Evolutionary conservation across 1,284 basidiomycete genomes (phyloP), one percentile per base, ranked within the genome.

Genomic region (Ceratobasidium sp.): DNA sequence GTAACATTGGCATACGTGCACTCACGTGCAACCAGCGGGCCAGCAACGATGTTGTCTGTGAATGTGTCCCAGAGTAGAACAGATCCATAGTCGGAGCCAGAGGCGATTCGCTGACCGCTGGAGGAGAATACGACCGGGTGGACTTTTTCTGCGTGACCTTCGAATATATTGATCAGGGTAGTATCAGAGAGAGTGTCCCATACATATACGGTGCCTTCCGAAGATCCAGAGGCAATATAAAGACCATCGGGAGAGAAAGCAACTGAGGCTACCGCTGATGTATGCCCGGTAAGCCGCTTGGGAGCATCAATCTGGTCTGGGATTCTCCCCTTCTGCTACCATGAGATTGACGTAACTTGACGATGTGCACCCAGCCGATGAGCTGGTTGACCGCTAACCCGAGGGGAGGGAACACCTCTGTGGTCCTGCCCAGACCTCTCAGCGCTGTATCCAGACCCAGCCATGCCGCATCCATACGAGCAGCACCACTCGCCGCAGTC

Each of bases 211-310:
- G 2, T 40, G 1, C 45, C 31, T 20, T 58, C 45, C 17, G 2
- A 1, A 34, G 13, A 58, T 6, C 68, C 38, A 58, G 34, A 58
- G 29, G 42, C 68, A 12, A 65, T 25, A 3, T 15, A 20, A 7
- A 22, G 8, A 27, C 38, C 55, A 50, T 69, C 68, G 17, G 68
- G 31, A n/a, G 68, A 69, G 32, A 58, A 60, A 1, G 42, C 32
- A 2, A 47, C n/a, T n/a, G n/a, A n/a, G n/a, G n/a, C n/a, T n/a
- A n/a, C n/a, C n/a, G n/a, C n/a, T n/a, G n/a, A n/a, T n/a, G n/a
- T n/a, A n/a, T n/a, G n/a, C n/a, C n/a, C n/a, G n/a, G n/a, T n/a
- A n/a, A n/a, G n/a, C n/a, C n/a, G n/a, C n/a, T n/a, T n/a, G n/a
- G n/a, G n/a, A n/a, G n/a, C n/a, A n/a, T n/a, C n/a, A n/a, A n/a